These are phyloP conservation scores for Cenococcum geophilum DNA, from an alignment of 495 filamentous ascomycete species.

Conservation along the genomic window DNA sequence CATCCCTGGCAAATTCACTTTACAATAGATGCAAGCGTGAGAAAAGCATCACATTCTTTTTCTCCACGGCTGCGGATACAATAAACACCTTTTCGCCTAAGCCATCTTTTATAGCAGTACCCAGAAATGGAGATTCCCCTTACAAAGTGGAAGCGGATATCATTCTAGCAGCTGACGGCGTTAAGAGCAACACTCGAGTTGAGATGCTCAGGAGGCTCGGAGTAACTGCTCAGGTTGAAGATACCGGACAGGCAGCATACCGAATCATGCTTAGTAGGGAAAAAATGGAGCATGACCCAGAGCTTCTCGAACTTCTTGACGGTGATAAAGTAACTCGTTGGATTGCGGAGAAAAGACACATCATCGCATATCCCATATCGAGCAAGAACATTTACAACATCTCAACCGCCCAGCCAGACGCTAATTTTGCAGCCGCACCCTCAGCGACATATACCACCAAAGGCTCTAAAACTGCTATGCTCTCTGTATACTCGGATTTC, in stretches of 20 bases:
- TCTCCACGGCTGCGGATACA: slow-evolving; percentile 49
- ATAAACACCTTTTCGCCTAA: slow-evolving; percentile 47
- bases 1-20: slow-evolving; percentile 61
- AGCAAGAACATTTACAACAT: slow-evolving; percentile 75
- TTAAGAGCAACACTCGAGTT: slow-evolving; percentile 49
- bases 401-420: slow-evolving; percentile 67
- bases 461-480: slow-evolving; percentile 61
- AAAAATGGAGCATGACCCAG: slow-evolving; percentile 60
- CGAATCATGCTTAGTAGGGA: slow-evolving; percentile 70
- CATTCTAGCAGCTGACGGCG: slow-evolving; percentile 65
- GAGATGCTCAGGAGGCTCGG: slow-evolving; percentile 48
- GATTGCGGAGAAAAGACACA: slow-evolving; percentile 72
- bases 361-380: slow-evolving; percentile 75
- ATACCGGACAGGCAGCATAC: slow-evolving; percentile 77
- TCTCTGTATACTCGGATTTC: slow-evolving; percentile 63
- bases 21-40: slow-evolving; percentile 62
- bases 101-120: slow-evolving; percentile 51
- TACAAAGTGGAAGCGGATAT: slow-evolving; percentile 55
- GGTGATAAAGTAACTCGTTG: slow-evolving; percentile 64
- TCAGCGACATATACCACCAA: slow-evolving; percentile 71
- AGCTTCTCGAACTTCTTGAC: slow-evolving; percentile 61
- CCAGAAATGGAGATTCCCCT: slow-evolving; percentile 49
- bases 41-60: slow-evolving; percentile 62
- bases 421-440: slow-evolving; percentile 63
- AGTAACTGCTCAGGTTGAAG: slow-evolving; percentile 53